phyloP scores from a whole-genome alignment of 495 filamentous ascomycete genomes.

The Tuber melanosporum region DNA sequence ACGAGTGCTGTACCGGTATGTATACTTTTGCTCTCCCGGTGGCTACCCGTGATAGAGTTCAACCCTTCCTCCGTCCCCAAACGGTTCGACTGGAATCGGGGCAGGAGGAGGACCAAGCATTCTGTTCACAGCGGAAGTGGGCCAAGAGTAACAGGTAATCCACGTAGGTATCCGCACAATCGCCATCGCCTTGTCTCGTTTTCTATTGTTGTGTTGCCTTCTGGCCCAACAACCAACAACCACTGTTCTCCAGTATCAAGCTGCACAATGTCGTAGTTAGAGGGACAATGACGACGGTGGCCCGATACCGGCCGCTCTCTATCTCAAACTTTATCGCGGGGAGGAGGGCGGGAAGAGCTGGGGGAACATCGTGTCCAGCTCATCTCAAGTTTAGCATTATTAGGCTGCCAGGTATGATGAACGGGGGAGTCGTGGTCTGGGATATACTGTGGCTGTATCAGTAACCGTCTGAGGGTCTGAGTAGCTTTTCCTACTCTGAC shows the following conservation, averaged over 20 bases:
- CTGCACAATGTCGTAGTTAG: conserved; percentile 2
- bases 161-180: background rate
- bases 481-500: background rate
- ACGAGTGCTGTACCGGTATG: too few relatives aligned
- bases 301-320: background rate
- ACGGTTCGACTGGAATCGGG: background rate
- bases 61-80: background rate
- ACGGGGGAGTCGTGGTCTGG: background rate
- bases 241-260: background rate
- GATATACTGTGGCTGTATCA: background rate
- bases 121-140: background rate
- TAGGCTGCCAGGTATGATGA: background rate
- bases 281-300: background rate
- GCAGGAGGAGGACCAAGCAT: background rate
- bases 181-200: background rate
- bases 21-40: background rate
- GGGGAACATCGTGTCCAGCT: conserved; percentile 1
- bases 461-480: background rate
- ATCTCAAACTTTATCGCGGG: background rate
- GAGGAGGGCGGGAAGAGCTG: background rate
- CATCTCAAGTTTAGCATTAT: conserved; percentile 2
- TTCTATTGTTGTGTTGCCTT: background rate
- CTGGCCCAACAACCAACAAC: background rate
- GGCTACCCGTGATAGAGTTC: background rate
- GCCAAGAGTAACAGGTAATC: background rate